A percentile compares a stretch with the other conserved stretches of the same genome.
Conservation (phyloP, 2,329 filamentous ascomycete genomes). For the Aaosphaeria pasadenensis region DNA sequence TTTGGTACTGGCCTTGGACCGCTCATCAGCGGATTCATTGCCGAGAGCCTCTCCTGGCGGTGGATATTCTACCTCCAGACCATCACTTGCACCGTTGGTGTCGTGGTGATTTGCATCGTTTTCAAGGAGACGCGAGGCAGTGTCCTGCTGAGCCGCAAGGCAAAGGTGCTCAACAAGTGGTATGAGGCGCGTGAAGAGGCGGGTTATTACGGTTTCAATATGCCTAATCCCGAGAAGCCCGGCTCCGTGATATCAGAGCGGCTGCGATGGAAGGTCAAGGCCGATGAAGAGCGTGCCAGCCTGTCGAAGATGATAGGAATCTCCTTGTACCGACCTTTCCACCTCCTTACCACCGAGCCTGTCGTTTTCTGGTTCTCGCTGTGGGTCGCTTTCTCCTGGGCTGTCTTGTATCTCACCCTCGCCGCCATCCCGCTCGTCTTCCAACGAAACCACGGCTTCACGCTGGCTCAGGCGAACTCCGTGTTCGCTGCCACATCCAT, state of each 20-base stretch:
- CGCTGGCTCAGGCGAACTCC: conserved; percentile 63
- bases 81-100: conserved; percentile 63
- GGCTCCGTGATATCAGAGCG: conserved; percentile 43
- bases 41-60: conserved; percentile 67
- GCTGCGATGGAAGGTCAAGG: conserved; percentile 75
- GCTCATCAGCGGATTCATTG: conserved; percentile 67
- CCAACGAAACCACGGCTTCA: conserved; percentile 63
- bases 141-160: conserved; percentile 75
- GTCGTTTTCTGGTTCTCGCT: conserved; percentile 84
- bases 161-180: conserved; percentile 70
- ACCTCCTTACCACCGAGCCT: conserved; percentile 71
- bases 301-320: conserved; percentile 68
- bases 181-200: conserved; percentile 69
- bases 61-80: conserved; percentile 89
- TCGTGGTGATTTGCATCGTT: conserved; percentile 62
- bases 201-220: conserved; percentile 58
- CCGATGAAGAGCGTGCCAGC: conserved; percentile 72
- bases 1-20: conserved; percentile 79
- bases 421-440: conserved; percentile 79
- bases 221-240: conserved; percentile 27
- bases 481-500: conserved; percentile 72
- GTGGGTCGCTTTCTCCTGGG: conserved; percentile 90
- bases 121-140: conserved; percentile 82
- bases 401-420: conserved; percentile 81
- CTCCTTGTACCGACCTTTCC: conserved; percentile 75